Conservation (phyloP, 805 yeast species). For the Yarrowia divulgata region DNA sequence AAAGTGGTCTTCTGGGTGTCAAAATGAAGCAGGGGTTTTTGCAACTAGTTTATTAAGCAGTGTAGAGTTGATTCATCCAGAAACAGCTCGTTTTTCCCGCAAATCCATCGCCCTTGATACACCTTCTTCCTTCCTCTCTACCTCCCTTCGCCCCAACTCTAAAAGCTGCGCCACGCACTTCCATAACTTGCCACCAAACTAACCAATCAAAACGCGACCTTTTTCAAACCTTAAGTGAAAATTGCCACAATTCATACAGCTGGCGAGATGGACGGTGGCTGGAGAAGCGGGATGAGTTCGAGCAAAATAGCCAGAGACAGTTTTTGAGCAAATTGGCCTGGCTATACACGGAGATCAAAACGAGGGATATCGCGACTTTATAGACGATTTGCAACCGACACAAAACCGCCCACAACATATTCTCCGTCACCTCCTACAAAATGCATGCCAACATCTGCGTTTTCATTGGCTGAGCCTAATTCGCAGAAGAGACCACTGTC, state of each 20-base stretch:
- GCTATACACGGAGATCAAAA: too few species aligned
- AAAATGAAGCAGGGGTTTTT: too few species aligned
- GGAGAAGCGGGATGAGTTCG: neutral
- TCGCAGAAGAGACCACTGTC: neutral
- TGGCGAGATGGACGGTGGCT: constrained; percentile 8
- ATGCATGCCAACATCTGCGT: constrained; percentile 20
- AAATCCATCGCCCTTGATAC: too few species aligned
- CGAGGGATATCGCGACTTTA: too few species aligned
- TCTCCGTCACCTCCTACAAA: too few species aligned
- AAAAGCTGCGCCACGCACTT: constrained; percentile 8
- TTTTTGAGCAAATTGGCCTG: neutral
- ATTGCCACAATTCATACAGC: neutral
- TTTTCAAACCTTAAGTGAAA: neutral
- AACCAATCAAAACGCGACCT: neutral
- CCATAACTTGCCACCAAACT: constrained; percentile 7
- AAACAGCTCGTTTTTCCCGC: too few species aligned
- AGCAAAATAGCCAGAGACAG: neutral
- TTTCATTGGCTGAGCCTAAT: constrained; percentile 20
- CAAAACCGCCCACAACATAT: too few species aligned
- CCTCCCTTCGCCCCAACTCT: constrained; percentile 3
- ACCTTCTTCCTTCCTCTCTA: too few species aligned
- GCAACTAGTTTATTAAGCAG: too few species aligned
- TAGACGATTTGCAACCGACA: too few species aligned
- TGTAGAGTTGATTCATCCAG: too few species aligned
- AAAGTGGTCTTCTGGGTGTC: too few species aligned